Conservation (phyloP, 805 yeast species). For the Starmerella geochares region DNA sequence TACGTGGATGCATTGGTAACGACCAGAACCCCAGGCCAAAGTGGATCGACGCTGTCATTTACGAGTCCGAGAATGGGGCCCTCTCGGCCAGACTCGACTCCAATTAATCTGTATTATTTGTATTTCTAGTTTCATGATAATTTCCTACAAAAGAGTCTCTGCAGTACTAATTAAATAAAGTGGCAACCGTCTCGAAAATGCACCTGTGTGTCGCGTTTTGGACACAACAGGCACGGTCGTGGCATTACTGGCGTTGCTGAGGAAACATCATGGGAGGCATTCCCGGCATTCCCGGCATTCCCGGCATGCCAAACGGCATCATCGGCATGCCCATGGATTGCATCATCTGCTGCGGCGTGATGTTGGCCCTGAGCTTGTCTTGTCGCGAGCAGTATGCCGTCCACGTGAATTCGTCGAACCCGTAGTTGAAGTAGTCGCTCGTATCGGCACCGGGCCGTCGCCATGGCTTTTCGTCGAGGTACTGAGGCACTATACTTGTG, state of each 20-base stretch:
- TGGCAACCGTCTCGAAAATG: too few relatives aligned
- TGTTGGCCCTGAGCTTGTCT: constrained; percentile 67
- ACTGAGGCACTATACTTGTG: constrained; percentile 68
- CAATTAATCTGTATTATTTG: neutral
- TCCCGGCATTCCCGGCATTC: constrained; percentile 1
- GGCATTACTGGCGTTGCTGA: neutral
- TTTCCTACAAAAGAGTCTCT: neutral
- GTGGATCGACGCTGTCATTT: constrained; percentile 24
- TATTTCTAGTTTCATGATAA: neutral
- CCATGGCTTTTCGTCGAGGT: constrained; percentile 93
- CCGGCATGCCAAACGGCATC: constrained; percentile 28
- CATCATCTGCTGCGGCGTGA: constrained; percentile 62
- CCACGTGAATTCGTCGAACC: constrained; percentile 96
- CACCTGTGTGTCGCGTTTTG: too few relatives aligned
- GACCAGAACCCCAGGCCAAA: constrained; percentile 12
- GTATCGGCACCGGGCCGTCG: constrained; percentile 93
- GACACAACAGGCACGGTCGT: neutral
- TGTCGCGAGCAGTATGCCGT: constrained; percentile 81
- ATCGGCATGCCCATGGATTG: constrained; percentile 36
- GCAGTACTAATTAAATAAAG: neutral
- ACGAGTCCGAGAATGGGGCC: constrained; percentile 12
- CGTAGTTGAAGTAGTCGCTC: constrained; percentile 90
- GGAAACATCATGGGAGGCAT: constrained; percentile 20
- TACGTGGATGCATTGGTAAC: constrained; percentile 9
- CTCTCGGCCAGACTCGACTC: neutral